Base-by-base conservation (phyloP, 257 asterid genomes). In the Primulina huaijiensis region DNA sequence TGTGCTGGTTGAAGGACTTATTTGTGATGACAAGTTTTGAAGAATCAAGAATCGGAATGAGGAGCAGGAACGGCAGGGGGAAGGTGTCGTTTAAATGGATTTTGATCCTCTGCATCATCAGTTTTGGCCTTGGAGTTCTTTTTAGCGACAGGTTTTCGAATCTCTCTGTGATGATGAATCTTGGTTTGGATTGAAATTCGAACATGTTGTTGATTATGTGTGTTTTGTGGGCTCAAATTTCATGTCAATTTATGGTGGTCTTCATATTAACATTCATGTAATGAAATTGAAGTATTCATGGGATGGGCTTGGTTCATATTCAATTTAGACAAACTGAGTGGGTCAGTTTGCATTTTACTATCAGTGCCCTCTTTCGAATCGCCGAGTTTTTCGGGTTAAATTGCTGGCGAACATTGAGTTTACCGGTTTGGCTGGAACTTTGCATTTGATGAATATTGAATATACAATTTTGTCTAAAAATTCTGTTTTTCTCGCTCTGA, bases 51-150 rank as follows among this genome's bases (percentile, higher is more conserved):
- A 70, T 58, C 37, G 67, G 63, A 62, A 71, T 74, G 83, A 80
- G 69, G 84, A 75, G 11, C 82, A 79, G 73, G 70, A 82, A 65
- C 19, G 2, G 55, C 76, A 64, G 71, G 14, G 83, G 75, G n/a
- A 85, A 67, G 67, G 79, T 78, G 25, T 78, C 89, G 37, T 62
- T 79, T 19, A 71, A 59, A 79, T 87, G 88, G 91, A 81, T 85
- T 67, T 31, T 74, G 59, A 72, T 83, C 27, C 82, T 85, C 27
- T 83, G 90, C 59, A 25, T 86, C 73, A 62, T 60, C 80, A 85
- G 95, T 77, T 90, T 90, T 62, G 85, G 72, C 68, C 78, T 84
- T 27, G 97, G 97, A 81, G 65, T 81, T 63, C 71, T 86, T 57
- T 86, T 82, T 77, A 77, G 81, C 78, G 78, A 74, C 79, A 86